Conservation (phyloP, 208 protist genomes). For the Borovskyia barvae region DNA sequence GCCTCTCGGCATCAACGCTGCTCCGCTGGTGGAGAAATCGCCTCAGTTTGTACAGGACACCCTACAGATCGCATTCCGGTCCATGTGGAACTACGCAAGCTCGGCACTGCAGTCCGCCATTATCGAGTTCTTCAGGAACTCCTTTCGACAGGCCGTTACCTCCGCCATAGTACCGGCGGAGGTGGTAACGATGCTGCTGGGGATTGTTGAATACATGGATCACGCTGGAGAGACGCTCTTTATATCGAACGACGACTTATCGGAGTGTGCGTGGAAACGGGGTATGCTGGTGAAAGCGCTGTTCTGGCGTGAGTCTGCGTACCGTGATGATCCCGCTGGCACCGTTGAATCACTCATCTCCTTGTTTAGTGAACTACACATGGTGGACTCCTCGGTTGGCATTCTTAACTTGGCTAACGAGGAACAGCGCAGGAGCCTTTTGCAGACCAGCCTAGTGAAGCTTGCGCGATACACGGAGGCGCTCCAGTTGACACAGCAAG, state of each 20-base stretch:
- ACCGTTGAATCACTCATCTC: constrained; percentile 80
- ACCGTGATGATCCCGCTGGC: constrained; percentile 59
- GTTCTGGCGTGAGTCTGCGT: constrained; percentile 84
- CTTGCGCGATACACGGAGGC: constrained; percentile 74
- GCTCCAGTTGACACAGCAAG: constrained; percentile 60
- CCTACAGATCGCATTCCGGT: constrained; percentile 69
- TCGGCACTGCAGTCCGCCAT: constrained; percentile 54
- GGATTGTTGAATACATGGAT: constrained; percentile 87
- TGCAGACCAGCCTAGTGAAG: constrained; percentile 81
- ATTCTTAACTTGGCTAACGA: constrained; percentile 68
- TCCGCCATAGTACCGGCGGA: constrained; percentile 68
- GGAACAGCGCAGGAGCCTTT: constrained; percentile 58
- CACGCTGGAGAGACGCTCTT: constrained; percentile 70
- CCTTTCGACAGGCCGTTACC: constrained; percentile 59
- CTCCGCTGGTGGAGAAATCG: constrained; percentile 65
- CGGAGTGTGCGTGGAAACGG: constrained; percentile 78
- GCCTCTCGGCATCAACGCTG: constrained; percentile 59
- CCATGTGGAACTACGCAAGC: constrained; percentile 72
- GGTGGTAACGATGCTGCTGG: constrained; percentile 61
- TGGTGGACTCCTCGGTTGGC: constrained; percentile 74
- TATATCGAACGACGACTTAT: constrained; percentile 60
- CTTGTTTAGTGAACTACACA: constrained; percentile 78
- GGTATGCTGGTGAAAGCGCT: constrained; percentile 89
- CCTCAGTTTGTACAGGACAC: constrained; percentile 64
- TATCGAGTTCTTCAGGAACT: constrained; percentile 61